These are phyloP conservation scores for Ceratorhiza oryzae-sativae DNA, from an alignment of 1,284 basidiomycete genomes.

Conservation along the genomic window DNA sequence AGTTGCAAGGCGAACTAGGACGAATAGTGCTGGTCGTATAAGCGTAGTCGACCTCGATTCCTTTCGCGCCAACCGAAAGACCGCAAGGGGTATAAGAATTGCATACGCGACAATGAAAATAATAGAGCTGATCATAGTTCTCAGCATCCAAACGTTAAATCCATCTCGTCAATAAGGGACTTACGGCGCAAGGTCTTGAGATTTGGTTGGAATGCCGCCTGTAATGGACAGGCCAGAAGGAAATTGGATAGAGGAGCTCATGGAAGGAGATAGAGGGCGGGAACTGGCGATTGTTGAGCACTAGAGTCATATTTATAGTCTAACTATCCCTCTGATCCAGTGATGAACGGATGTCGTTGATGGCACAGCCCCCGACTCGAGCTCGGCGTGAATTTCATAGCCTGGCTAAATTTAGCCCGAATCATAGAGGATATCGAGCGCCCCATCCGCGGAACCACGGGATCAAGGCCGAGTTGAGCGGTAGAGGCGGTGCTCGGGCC, in stretches of 20 bases:
- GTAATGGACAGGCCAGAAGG: conserved; percentile 20
- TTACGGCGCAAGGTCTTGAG: conserved; percentile 28
- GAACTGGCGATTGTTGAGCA: neutral
- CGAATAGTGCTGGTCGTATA: conserved; percentile 43
- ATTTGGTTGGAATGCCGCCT: conserved; percentile 30
- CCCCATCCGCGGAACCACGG: conserved; percentile 9
- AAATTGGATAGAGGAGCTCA: neutral
- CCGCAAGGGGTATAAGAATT: conserved; percentile 38
- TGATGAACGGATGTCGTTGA: neutral
- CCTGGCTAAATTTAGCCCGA: neutral
- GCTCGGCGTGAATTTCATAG: neutral
- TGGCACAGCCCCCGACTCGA: neutral
- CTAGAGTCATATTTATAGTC: conserved; percentile 2
- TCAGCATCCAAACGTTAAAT: neutral
- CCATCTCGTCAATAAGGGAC: neutral
- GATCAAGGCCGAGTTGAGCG: neutral
- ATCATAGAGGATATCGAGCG: neutral
- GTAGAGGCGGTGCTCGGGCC: neutral
- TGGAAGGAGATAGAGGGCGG: neutral
- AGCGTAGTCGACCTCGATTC: conserved; percentile 38
- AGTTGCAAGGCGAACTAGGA: conserved; percentile 41
- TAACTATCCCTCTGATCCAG: neutral
- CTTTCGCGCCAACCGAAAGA: conserved; percentile 32
- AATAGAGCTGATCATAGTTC: neutral
- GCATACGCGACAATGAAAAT: conserved; percentile 18